These are phyloP conservation scores for Podaxis sp. DNA, from an alignment of 768 basidiomycete genomes.

Conservation along the genomic window DNA sequence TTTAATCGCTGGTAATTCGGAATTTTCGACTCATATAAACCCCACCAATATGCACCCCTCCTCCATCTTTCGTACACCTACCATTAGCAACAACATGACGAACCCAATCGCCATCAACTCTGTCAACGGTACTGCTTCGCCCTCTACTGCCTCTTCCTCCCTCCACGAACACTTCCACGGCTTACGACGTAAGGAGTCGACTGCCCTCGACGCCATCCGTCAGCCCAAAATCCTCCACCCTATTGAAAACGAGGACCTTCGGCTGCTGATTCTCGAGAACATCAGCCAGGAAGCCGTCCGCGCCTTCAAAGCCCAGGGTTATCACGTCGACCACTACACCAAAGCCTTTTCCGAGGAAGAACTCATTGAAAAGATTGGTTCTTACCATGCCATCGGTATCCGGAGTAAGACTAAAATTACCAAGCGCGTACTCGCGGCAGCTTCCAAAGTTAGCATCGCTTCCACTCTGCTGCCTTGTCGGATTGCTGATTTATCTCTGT, in stretches of 20 bases:
- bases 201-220: slow-evolving; percentile 38
- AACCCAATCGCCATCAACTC: slow-evolving; percentile 46
- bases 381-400: slow-evolving; percentile 95
- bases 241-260: slow-evolving; percentile 76
- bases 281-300: slow-evolving; percentile 89
- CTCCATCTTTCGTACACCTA: slow-evolving; percentile 12
- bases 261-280: slow-evolving; percentile 89
- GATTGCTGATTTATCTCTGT: not conserved
- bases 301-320: slow-evolving; percentile 79
- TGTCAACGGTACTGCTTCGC: slow-evolving; percentile 42
- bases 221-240: slow-evolving; percentile 78
- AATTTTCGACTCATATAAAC: slow-evolving; percentile 18
- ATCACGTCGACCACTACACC: slow-evolving; percentile 85
- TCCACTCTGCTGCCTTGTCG: not conserved
- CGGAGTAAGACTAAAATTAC: slow-evolving; percentile 98
- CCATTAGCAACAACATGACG: slow-evolving; percentile 36
- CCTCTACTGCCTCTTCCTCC: slow-evolving; percentile 46
- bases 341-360: slow-evolving; percentile 92
- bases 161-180: slow-evolving; percentile 45
- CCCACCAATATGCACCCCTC: not conserved
- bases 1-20: slow-evolving; percentile 20
- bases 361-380: slow-evolving; percentile 77
- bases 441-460: slow-evolving; percentile 63
- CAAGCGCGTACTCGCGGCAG: slow-evolving; percentile 81
- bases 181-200: slow-evolving; percentile 34